These are phyloP conservation scores for Rhododendron simsii DNA, from an alignment of 148 eudicot species.

Conservation along the genomic window DNA sequence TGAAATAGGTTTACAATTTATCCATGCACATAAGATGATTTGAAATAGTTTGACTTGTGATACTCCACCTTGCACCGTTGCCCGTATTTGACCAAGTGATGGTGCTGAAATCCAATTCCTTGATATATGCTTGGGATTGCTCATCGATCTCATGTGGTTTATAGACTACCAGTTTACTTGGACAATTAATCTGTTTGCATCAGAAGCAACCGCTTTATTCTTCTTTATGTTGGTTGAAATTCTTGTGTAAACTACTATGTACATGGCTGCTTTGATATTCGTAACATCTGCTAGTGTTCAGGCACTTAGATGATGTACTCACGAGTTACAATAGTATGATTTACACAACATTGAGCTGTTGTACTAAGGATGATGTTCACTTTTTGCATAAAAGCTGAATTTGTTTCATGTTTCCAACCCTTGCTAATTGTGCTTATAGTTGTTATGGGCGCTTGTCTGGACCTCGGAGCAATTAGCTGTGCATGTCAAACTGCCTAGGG, in stretches of 20 bases:
- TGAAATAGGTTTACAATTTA: neutral
- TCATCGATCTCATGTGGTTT: neutral
- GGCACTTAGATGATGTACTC: neutral
- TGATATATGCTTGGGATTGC: neutral
- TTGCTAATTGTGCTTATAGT: neutral
- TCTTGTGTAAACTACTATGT: neutral
- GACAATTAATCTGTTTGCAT: neutral
- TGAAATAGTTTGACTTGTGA: neutral
- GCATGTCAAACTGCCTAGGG: neutral
- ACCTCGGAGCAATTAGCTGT: neutral
- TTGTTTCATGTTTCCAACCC: neutral
- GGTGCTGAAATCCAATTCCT: neutral
- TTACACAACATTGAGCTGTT: neutral
- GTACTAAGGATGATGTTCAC: neutral
- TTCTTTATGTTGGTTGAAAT: neutral
- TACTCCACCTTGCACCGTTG: neutral
- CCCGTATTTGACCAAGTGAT: neutral
- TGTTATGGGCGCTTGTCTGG: neutral
- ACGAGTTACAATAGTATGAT: neutral
- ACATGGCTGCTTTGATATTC: neutral
- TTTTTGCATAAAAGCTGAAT: neutral
- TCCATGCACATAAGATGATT: neutral
- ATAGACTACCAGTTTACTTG: no score
- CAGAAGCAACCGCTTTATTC: neutral
- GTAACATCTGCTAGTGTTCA: neutral